phyloP scores from a whole-genome alignment of 73 alveolate species.

The Stentor coeruleus region DNA sequence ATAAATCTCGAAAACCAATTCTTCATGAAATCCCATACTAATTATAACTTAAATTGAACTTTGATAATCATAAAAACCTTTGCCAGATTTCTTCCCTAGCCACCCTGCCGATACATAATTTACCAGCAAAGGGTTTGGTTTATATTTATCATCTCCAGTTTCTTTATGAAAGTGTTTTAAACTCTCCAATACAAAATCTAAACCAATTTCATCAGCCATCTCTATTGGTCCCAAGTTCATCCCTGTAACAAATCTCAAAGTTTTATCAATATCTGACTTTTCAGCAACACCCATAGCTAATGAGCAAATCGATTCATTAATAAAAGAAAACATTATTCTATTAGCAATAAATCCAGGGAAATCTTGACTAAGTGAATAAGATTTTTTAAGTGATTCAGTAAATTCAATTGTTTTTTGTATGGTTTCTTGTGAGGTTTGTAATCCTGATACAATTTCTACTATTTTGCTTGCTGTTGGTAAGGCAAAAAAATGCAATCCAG shows the following conservation, averaged over 20 bases:
- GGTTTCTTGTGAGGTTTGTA: not conserved
- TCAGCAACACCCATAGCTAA: not conserved
- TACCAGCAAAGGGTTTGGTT: conserved; percentile 80
- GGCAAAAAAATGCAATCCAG: not conserved
- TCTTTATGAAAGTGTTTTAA: not conserved
- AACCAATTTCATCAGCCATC: not conserved
- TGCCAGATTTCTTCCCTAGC: conserved; percentile 75
- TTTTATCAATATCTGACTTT: not conserved
- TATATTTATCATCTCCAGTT: conserved; percentile 9
- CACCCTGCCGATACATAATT: conserved; percentile 81
- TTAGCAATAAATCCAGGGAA: not conserved
- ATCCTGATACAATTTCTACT: not conserved
- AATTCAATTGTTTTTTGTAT: not conserved
- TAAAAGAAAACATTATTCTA: not conserved
- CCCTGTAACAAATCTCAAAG: not conserved
- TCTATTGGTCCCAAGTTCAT: not conserved
- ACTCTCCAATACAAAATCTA: not conserved
- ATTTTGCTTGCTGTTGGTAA: not conserved
- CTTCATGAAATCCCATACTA: not conserved
- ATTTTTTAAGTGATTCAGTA: not conserved
- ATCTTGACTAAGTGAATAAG: not conserved
- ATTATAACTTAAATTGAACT: too few relatives aligned
- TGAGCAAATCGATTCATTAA: not conserved
- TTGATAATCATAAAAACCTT: conserved; percentile 77
- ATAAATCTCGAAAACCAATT: too few relatives aligned